Conservation (phyloP, 768 basidiomycete genomes). For the Pisolithus albus region DNA sequence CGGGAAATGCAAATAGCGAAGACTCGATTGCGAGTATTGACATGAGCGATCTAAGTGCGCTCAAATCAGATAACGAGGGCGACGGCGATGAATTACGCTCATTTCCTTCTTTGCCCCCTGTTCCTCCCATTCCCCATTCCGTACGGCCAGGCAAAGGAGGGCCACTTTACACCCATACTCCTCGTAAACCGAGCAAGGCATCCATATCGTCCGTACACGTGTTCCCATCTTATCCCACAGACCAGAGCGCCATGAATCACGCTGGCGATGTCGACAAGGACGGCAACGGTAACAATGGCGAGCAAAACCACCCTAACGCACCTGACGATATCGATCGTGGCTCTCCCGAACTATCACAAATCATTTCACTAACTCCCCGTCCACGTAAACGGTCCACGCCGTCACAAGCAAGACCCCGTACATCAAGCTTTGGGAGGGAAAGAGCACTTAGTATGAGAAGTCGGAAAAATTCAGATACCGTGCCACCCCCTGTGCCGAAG, state of each 20-base stretch:
- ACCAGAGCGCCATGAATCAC: background rate
- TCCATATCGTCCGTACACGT: slow-evolving; percentile 9
- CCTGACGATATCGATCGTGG: slow-evolving; percentile 1
- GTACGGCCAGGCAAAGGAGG: background rate
- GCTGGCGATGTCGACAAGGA: background rate
- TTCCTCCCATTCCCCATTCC: slow-evolving; percentile 2
- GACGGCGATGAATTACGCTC: slow-evolving; percentile 16
- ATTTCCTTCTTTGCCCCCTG: slow-evolving; percentile 24
- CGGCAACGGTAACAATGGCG: background rate
- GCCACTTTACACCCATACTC: slow-evolving; percentile 17
- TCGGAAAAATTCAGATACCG: slow-evolving; percentile 4
- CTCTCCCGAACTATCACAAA: slow-evolving; percentile 35
- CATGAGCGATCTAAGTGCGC: slow-evolving; percentile 27
- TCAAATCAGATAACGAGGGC: slow-evolving; percentile 23
- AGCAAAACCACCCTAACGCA: background rate
- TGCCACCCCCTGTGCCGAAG: slow-evolving; percentile 7
- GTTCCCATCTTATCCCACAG: background rate
- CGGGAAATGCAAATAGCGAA: slow-evolving; percentile 6
- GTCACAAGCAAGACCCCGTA: slow-evolving; percentile 17
- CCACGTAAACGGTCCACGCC: slow-evolving; percentile 23
- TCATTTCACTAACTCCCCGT: slow-evolving; percentile 34
- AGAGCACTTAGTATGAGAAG: slow-evolving; percentile 12
- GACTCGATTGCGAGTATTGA: slow-evolving; percentile 25
- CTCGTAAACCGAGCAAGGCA: slow-evolving; percentile 18
- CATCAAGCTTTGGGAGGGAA: slow-evolving; percentile 10